These are phyloP conservation scores for Podospora tetraspora DNA, from an alignment of 495 filamentous ascomycete genomes.

Conservation along the genomic window DNA sequence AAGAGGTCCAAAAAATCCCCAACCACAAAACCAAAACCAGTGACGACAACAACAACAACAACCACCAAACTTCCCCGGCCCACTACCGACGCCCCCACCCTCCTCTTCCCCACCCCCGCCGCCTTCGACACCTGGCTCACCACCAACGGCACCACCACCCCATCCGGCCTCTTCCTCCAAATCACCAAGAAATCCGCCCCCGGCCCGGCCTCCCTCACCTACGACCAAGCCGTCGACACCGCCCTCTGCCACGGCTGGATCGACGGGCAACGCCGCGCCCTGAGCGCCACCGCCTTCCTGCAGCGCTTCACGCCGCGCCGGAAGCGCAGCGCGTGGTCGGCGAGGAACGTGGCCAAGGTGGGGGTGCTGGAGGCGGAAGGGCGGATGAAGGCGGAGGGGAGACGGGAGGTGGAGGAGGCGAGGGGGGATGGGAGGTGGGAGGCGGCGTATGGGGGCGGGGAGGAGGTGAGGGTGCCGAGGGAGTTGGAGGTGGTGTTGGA, in stretches of 20 bases:
- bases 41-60: not conserved
- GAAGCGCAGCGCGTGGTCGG: constrained; percentile 50
- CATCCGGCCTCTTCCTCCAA: constrained; percentile 48
- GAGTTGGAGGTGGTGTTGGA: constrained; percentile 39
- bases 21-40: not conserved
- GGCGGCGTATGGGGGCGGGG: constrained; percentile 46
- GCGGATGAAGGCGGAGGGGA: constrained; percentile 44
- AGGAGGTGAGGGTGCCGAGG: constrained; percentile 39
- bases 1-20: not conserved
- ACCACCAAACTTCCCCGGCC: not conserved
- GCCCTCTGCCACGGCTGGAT: constrained; percentile 59
- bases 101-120: constrained; percentile 32
- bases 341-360: constrained; percentile 42
- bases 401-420: constrained; percentile 46
- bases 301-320: constrained; percentile 53
- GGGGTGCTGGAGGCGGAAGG: constrained; percentile 36
- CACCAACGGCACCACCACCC: constrained; percentile 28
- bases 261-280: constrained; percentile 46
- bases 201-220: constrained; percentile 38
- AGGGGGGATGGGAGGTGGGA: constrained; percentile 53
- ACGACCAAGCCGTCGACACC: constrained; percentile 49
- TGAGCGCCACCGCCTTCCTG: constrained; percentile 39
- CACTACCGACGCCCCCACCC: constrained; percentile 25
- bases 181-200: constrained; percentile 48
- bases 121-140: constrained; percentile 46